A percentile compares a stretch with the other conserved stretches of the same genome.
These are phyloP conservation scores for Coprinopsis sp. DNA, from an alignment of 768 basidiomycete species.

Conservation along the genomic window DNA sequence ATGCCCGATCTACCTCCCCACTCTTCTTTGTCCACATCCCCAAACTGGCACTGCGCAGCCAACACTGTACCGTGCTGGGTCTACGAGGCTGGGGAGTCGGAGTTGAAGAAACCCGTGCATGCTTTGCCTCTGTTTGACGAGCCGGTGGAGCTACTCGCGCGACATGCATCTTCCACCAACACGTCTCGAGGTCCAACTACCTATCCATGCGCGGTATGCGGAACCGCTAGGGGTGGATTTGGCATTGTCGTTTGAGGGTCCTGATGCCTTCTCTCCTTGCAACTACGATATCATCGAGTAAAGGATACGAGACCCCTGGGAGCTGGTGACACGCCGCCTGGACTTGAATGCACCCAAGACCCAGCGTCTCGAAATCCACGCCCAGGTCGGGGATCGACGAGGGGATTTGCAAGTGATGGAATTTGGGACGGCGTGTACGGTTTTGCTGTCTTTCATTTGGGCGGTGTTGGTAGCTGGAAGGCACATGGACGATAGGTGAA, in stretches of 20 bases:
- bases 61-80: constrained; percentile 31
- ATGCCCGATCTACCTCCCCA: constrained; percentile 40
- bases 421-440: constrained; percentile 32
- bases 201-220: constrained; percentile 46
- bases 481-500: constrained; percentile 6
- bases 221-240: constrained; percentile 14
- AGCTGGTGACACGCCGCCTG: no score
- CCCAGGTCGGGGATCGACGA: constrained; percentile 32
- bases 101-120: constrained; percentile 42
- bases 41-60: constrained; percentile 36
- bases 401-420: constrained; percentile 37
- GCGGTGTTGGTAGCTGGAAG: constrained; percentile 25
- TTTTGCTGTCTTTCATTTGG: constrained; percentile 35
- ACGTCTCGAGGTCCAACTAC: constrained; percentile 30
- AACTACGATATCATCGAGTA: no score
- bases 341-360: not conserved
- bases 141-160: constrained; percentile 7
- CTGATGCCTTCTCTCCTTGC: not conserved
- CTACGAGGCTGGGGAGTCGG: constrained; percentile 33
- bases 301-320: no score
- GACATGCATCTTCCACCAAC: not conserved
- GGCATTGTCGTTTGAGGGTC: constrained; percentile 11
- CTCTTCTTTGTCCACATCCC: constrained; percentile 45
- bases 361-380: constrained; percentile 20
- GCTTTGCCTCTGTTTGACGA: constrained; percentile 25